A percentile compares a stretch with the other conserved stretches of the same genome.
Evolutionary conservation across 2,329 filamentous ascomycete species (phyloP).

Genomic region (Exophiala viscosa): DNA sequence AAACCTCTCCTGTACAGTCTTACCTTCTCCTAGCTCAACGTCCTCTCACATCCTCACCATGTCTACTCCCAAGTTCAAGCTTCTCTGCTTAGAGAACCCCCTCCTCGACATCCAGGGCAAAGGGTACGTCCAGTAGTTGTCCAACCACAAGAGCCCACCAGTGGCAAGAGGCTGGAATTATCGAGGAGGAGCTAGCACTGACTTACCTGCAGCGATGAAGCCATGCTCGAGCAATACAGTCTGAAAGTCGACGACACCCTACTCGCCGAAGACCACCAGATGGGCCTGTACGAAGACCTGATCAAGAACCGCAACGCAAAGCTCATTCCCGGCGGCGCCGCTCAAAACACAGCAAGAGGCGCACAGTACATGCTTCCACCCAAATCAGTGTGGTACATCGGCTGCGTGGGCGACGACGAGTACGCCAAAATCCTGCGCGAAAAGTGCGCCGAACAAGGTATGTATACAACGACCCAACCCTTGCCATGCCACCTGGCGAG

Average conservation of each 20-base stretch:
- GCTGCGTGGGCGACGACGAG: constrained; percentile 92
- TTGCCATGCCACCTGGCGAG: too few species aligned
- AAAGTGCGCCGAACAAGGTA: constrained; percentile 80
- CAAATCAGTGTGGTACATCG: constrained; percentile 88
- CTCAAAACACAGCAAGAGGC: constrained; percentile 94
- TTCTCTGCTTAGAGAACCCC: constrained; percentile 95
- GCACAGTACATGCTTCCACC: constrained; percentile 86
- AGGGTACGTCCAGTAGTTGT: constrained; percentile 48
- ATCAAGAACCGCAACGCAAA: constrained; percentile 89
- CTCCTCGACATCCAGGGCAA: constrained; percentile 92
- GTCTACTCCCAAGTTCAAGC: constrained; percentile 76
- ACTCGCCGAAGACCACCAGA: constrained; percentile 66
- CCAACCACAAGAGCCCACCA: too few species aligned
- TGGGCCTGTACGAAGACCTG: constrained; percentile 86
- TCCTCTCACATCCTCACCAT: constrained; percentile 45
- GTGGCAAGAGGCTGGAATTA: neutral
- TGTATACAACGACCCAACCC: constrained; percentile 37
- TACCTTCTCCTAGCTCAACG: neutral
- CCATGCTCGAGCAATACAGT: constrained; percentile 84
- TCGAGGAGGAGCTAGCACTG: neutral
- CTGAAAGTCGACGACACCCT: constrained; percentile 97
- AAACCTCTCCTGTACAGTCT: neutral
- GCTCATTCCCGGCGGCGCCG: constrained; percentile 91
- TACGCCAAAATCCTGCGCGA: constrained; percentile 85
- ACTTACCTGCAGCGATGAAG: constrained; percentile 62